These are phyloP conservation scores for Paecilomyces sp. DNA, from an alignment of 2,329 filamentous ascomycete genomes.

Conservation along the genomic window DNA sequence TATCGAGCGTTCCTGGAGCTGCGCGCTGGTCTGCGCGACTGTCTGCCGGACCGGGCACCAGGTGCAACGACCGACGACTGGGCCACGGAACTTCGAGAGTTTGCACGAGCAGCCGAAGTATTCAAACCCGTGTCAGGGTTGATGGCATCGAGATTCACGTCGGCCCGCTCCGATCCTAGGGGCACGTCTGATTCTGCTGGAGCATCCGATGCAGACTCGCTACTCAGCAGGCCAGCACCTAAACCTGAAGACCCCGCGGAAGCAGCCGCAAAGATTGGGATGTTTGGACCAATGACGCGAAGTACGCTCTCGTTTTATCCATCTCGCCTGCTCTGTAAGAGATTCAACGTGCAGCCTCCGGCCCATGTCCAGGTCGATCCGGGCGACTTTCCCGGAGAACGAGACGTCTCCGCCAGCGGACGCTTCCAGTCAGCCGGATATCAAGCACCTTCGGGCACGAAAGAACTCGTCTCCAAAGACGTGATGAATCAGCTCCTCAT, in stretches of 20 bases:
- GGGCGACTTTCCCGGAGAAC: constrained; percentile 29
- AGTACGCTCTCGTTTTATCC: constrained; percentile 67
- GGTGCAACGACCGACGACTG: constrained; percentile 62
- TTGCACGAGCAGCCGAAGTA: constrained; percentile 64
- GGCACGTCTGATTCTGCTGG: constrained; percentile 30
- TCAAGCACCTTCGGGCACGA: constrained; percentile 23
- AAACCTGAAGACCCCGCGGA: constrained; percentile 71
- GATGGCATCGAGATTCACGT: constrained; percentile 91
- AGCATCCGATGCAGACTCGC: constrained; percentile 18
- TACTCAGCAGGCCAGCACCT: constrained; percentile 43
- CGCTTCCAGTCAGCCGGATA: constrained; percentile 26
- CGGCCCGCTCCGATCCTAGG: constrained; percentile 37
- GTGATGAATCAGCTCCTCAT: constrained; percentile 51
- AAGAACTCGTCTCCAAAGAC: constrained; percentile 47
- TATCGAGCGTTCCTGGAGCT: constrained; percentile 78
- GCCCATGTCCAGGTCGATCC: constrained; percentile 56
- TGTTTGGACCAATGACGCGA: constrained; percentile 88
- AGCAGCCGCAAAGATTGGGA: constrained; percentile 78
- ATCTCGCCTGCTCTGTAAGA: constrained; percentile 79
- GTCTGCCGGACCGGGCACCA: constrained; percentile 50
- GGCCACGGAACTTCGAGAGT: constrained; percentile 72
- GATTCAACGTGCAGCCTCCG: constrained; percentile 81
- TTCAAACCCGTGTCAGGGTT: constrained; percentile 88
- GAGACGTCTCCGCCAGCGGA: constrained; percentile 11
- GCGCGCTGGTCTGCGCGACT: constrained; percentile 55